Evolutionary conservation across 257 asterid species (phyloP).

Genomic region (Echium plantagineum): DNA sequence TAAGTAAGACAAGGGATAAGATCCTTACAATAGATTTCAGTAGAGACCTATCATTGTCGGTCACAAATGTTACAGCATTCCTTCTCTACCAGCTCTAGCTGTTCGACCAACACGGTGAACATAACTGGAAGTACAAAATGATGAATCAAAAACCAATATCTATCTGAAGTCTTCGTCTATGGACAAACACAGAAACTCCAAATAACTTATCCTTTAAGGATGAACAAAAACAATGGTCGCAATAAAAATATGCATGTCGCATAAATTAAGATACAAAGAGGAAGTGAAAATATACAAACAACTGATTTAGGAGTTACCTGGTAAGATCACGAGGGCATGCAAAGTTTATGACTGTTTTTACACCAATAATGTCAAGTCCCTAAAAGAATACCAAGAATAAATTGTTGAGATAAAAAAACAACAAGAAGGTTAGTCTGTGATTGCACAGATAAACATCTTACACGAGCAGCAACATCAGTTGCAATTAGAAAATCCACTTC

Average conservation of each 20-base stretch:
- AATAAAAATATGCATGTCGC: neutral
- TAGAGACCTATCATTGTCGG: conserved; percentile 86
- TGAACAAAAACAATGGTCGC: conserved; percentile 1
- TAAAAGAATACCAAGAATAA: conserved; percentile 16
- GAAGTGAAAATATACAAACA: too few relatives aligned
- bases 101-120: conserved; percentile 99
- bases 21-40: conserved; percentile 71
- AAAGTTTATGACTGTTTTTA: conserved; percentile 82
- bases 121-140: conserved; percentile 35
- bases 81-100: conserved; percentile 97
- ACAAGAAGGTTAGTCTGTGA: neutral
- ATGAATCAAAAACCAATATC: neutral
- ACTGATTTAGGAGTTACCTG: conserved; percentile 25
- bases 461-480: conserved; percentile 94
- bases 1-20: neutral
- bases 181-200: neutral
- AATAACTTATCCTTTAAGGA: neutral
- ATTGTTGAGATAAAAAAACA: neutral
- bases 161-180: neutral
- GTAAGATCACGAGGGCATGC: conserved; percentile 89
- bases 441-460: conserved; percentile 27
- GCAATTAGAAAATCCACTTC: conserved; percentile 86
- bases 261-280: too few relatives aligned
- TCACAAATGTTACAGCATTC: conserved; percentile 94
- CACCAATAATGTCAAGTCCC: conserved; percentile 97